Percentiles rank a stretch among this genome's conserved stretches.
phyloP scores from a whole-genome alignment of 768 basidiomycete species.

The Crucibulum laeve region DNA sequence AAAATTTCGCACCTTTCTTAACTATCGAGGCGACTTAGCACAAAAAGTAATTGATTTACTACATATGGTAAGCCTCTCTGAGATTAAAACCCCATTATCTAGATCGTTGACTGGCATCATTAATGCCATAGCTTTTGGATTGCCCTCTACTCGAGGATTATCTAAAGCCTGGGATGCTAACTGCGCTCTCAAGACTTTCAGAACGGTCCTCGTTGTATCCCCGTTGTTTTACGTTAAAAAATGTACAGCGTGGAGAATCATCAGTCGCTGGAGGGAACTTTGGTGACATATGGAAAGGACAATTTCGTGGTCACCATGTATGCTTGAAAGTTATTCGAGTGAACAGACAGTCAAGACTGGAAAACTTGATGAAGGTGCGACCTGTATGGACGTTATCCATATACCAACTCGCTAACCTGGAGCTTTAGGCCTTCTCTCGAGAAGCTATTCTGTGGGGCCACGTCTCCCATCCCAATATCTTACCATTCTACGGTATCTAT shows the following conservation, averaged over 20 bases:
- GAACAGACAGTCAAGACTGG: too few relatives aligned
- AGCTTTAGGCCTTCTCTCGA: slow-evolving; percentile 7
- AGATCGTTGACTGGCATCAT: too few relatives aligned
- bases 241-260: background rate
- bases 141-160: background rate
- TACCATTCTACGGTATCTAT: slow-evolving; percentile 12
- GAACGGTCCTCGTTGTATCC: background rate
- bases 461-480: slow-evolving; percentile 7
- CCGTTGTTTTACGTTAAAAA: background rate
- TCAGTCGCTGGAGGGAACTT: background rate
- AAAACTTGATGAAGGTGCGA: too few relatives aligned
- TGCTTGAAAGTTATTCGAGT: background rate
- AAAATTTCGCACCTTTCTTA: background rate
- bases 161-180: background rate
- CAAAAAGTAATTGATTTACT: background rate
- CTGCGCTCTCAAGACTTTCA: background rate
- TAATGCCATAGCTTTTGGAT: background rate
- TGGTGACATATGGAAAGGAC: slow-evolving; percentile 3
- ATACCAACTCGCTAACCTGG: too few relatives aligned
- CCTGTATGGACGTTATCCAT: too few relatives aligned
- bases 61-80: slow-evolving; percentile 31
- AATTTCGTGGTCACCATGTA: background rate
- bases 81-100: too few relatives aligned
- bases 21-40: background rate
- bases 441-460: slow-evolving; percentile 13